Evolutionary conservation across 1,139 yeast species (phyloP).

Genomic region (Sporopachydermia cereana): DNA sequence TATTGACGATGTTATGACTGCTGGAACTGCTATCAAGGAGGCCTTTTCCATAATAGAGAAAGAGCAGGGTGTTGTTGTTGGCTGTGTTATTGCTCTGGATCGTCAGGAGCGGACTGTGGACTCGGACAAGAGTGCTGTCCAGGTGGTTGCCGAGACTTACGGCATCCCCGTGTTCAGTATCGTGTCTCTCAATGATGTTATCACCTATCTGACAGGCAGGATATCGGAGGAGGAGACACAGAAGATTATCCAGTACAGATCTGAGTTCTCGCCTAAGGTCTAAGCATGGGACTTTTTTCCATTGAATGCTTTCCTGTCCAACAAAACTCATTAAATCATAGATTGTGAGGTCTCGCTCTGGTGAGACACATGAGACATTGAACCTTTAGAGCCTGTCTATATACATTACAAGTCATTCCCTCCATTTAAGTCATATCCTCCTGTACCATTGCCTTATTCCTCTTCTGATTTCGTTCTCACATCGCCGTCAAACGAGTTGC

Average conservation of each 20-base stretch:
- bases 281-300: background rate
- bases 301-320: no score
- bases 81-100: constrained; percentile 84
- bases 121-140: constrained; percentile 65
- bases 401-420: no score
- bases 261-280: constrained; percentile 15
- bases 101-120: constrained; percentile 83
- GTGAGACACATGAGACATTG: no score
- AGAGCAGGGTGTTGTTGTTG: constrained; percentile 68
- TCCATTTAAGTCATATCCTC: no score
- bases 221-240: constrained; percentile 42
- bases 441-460: no score
- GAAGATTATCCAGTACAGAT: constrained; percentile 49
- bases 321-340: no score
- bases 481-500: background rate
- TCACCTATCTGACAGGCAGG: constrained; percentile 44
- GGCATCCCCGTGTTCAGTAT: constrained; percentile 77
- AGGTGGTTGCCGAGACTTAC: constrained; percentile 59
- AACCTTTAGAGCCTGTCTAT: no score
- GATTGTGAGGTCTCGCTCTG: no score
- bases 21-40: constrained; percentile 95
- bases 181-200: constrained; percentile 64
- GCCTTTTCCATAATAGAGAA: constrained; percentile 69
- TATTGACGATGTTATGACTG: constrained; percentile 96
- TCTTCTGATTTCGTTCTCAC: no score